Evolutionary conservation across 2,329 filamentous ascomycete species (phyloP).

Genomic region (Claviceps spartinae): DNA sequence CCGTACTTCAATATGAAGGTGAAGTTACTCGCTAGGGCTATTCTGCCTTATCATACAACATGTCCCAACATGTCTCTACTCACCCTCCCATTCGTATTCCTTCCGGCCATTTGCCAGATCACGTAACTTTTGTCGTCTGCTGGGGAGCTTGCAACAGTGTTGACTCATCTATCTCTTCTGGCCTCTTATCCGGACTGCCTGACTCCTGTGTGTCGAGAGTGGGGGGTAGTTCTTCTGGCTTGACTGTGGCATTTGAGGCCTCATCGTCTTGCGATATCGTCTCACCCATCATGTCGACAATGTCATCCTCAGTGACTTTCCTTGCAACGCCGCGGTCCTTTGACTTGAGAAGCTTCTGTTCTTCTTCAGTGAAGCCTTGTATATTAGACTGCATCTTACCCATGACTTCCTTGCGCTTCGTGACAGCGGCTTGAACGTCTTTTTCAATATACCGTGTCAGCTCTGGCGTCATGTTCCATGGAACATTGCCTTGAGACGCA

Average conservation of each 20-base stretch:
- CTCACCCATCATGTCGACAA: constrained; percentile 20
- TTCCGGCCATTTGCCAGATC: not conserved
- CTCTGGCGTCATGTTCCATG: constrained; percentile 42
- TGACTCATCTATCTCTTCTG: constrained; percentile 9
- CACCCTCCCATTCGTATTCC: not conserved
- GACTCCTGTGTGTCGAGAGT: not conserved
- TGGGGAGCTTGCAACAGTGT: constrained; percentile 8
- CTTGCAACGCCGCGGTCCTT: constrained; percentile 13
- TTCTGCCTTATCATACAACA: not conserved
- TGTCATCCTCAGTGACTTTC: constrained; percentile 22
- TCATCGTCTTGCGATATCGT: constrained; percentile 5
- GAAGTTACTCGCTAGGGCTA: not conserved
- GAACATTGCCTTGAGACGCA: constrained; percentile 47
- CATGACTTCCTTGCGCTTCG: constrained; percentile 23
- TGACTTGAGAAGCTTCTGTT: constrained; percentile 20
- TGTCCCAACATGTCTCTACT: not conserved
- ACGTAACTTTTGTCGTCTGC: constrained; percentile 6
- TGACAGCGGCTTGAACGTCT: constrained; percentile 17
- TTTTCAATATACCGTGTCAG: constrained; percentile 25
- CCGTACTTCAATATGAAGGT: not conserved
- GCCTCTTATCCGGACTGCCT: not conserved
- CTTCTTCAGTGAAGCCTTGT: constrained; percentile 24
- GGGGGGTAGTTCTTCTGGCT: not conserved
- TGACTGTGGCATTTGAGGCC: not conserved
- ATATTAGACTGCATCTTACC: constrained; percentile 21